Base-by-base conservation (phyloP, 108 stramenopile genomes). In the Poteriospumella lacustris region DNA sequence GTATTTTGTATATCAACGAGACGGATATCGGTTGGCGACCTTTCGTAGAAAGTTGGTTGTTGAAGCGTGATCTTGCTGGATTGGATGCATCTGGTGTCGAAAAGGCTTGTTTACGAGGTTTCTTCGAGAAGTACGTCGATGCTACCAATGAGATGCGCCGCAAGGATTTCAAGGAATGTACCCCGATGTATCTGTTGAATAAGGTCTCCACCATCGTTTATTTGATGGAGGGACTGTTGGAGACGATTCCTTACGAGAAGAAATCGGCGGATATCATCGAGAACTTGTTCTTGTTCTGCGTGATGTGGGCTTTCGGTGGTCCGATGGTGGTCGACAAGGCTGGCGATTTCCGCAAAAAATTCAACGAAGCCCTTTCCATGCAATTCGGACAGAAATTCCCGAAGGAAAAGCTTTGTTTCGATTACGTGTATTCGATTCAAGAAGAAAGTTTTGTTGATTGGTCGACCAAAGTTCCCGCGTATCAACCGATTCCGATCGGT, bases 241-340 rank as follows among this genome's bases (percentile, higher is more conserved):
- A 85, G 59, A 76, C 67, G 26, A 79, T 91, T 33, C 89, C 90
- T n/a, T 88, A 87, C 0, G 89, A 87, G 26, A 89, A 88, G 64
- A 86, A 87, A 58, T 82, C 81, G 26, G 72, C 82, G 33, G 89
- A 89, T 72, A 24, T 86, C 42, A 81, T 87, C 47, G 93, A 94
- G 75, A 77, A 81, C 39, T 56, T 90, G 39, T 94, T 92, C 75
- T 85, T 87, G 44, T 90, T 90, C 56, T 89, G 88, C n/a, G 85
- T 89, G 29, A 86, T 90, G 76, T 94, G 93, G 93, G 91, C 92
- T n/a, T 94, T 94, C 81, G 93, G 93, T n/a, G 92, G 92, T 47
- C 83, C 91, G 39, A 91, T 94, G 88, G 79, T 88, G 15, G 87
- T 90, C 58, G 92, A 94, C 84, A 91, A 92, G 89, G 42, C 82